Evolutionary conservation across 768 basidiomycete genomes (phyloP), one percentile per base, ranked within the genome.

Genomic region (Clavaria fumosa): DNA sequence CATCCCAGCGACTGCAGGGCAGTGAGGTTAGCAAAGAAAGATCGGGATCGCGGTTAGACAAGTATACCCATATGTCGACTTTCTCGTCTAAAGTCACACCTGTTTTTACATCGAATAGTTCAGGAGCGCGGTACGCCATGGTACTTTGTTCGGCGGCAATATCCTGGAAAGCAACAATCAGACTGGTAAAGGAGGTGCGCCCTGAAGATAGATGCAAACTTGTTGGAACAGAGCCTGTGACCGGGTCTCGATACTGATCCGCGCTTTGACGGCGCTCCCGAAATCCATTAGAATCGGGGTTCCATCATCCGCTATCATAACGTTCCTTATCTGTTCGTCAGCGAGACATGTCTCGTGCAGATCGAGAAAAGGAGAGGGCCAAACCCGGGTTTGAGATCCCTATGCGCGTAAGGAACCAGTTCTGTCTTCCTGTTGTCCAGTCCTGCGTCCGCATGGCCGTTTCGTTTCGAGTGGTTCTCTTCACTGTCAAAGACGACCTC

Each of bases 101-200:
- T 4, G 90, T 96, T 54, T 93, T 93, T 39, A 95, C 91, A 48
- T 99, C 95, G 53, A 96, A 99, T 15, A 99, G 64, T 52, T 99
- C 95, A 0, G 95, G 95, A 2, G 95, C 91, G 14, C 95, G 78
- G 50, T 93, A 99, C 0, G 95, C 85, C 95, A 99, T 97, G 9
- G 90, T 89, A 46, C 89, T 93, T 56, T 93, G 91, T 56, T 99
- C 95, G 12, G 88, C 89, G 2, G 95, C 95, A 45, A 93, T 75
- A 54, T 99, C 95, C 72, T 84, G 41, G 14, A 26, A 11, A 10
- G 21, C 42, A 19, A 21, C 31, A n/a, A 7, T 21, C 31, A 21
- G 23, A 19, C 22, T 21, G n/a, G 14, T 14, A 34, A 18, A 12
- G 24, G 7, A 31, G 15, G 27, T 12, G 26, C 11, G 19, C 14